Evolutionary conservation across 1,139 yeast species (phyloP).

Genomic region (Sugiyamaella paludigena): DNA sequence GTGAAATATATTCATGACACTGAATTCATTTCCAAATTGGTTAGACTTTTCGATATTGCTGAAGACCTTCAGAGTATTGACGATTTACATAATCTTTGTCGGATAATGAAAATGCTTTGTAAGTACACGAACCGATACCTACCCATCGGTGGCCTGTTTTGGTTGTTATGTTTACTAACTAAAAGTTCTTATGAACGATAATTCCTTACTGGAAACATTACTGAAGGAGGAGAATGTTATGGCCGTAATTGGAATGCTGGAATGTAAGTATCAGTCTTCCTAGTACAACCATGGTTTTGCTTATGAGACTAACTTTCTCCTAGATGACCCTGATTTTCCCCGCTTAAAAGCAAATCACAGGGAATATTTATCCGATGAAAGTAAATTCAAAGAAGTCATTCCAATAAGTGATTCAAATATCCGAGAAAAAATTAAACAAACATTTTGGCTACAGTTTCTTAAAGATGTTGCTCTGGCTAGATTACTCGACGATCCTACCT

Average conservation of each 20-base stretch:
- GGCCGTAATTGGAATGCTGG: slow-evolving; percentile 78
- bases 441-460: slow-evolving; percentile 73
- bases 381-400: slow-evolving; percentile 68
- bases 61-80: slow-evolving; percentile 52
- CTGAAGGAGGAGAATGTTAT: slow-evolving; percentile 59
- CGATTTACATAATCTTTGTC: slow-evolving; percentile 64
- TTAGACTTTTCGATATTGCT: slow-evolving; percentile 51
- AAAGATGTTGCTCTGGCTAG: slow-evolving; percentile 85
- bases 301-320: not conserved
- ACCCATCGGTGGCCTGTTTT: slow-evolving; percentile 1
- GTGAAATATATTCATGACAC: slow-evolving; percentile 31
- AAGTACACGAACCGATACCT: slow-evolving; percentile 10
- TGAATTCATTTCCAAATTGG: slow-evolving; percentile 54
- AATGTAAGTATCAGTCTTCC: slow-evolving; percentile 46
- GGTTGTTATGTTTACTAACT: not conserved
- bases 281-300: not conserved
- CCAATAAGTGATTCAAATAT: slow-evolving; percentile 56
- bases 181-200: slow-evolving; percentile 67
- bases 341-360: slow-evolving; percentile 76
- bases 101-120: slow-evolving; percentile 58
- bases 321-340: slow-evolving; percentile 79
- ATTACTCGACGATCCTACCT: slow-evolving; percentile 74
- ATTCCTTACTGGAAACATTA: slow-evolving; percentile 62
- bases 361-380: slow-evolving; percentile 54
- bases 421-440: slow-evolving; percentile 60